Conservation (phyloP, 1,139 yeast genomes). For the Petasospora rhodanensis region DNA sequence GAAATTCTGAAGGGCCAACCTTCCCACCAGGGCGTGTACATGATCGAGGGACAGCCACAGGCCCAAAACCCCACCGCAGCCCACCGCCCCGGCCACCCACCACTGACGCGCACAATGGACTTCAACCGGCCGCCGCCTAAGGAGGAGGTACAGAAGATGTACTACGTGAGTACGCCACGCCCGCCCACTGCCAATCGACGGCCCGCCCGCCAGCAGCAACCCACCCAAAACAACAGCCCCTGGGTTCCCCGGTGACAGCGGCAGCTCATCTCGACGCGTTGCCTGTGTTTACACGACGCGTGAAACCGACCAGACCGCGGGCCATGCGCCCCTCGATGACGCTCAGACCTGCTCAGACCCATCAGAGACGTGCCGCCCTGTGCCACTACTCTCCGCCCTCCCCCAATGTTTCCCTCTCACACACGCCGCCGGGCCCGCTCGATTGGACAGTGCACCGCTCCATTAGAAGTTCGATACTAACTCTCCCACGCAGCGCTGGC, state of each 20-base stretch:
- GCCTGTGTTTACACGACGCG: conserved; percentile 4
- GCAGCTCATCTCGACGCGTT: too few relatives aligned
- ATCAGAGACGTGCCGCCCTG: too few relatives aligned
- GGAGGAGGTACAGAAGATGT: conserved; percentile 26
- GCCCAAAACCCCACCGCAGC: conserved; percentile 3
- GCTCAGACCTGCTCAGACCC: too few relatives aligned
- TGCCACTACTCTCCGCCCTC: too few relatives aligned
- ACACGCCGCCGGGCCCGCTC: too few relatives aligned
- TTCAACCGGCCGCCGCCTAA: conserved; percentile 21
- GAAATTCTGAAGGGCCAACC: conserved; percentile 9
- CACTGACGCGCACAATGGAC: conserved; percentile 23
- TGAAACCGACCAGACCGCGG: too few relatives aligned
- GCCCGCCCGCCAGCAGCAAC: background rate
- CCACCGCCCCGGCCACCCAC: background rate
- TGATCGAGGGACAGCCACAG: too few relatives aligned
- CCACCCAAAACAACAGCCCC: background rate
- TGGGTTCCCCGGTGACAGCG: too few relatives aligned
- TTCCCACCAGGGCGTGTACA: too few relatives aligned
- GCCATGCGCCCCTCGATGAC: too few relatives aligned
- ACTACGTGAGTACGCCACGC: conserved; percentile 15
- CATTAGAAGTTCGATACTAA: conserved; percentile 2
- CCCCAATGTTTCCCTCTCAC: too few relatives aligned
- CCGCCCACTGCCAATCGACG: background rate
- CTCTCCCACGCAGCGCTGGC: conserved; percentile 43
- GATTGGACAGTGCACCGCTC: conserved; percentile 4